A percentile compares a stretch with the other conserved stretches of the same genome.
Evolutionary conservation across 2,329 filamentous ascomycete species (phyloP).

Genomic region (Ophiocordyceps unilateralis): DNA sequence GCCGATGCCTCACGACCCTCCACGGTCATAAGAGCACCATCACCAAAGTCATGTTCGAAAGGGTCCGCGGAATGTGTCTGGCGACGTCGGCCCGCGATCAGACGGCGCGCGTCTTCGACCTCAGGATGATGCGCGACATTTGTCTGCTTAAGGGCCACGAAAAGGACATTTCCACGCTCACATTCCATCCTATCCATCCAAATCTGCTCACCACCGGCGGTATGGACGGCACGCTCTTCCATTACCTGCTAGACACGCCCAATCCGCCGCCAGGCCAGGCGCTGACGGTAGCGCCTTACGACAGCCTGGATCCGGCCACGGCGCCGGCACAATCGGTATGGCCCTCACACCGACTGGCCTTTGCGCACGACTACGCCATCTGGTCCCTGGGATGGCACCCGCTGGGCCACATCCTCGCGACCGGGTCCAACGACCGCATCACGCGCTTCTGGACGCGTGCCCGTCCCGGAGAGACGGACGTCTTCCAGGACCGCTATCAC

Average conservation of each 20-base stretch:
- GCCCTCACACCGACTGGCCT: slow-evolving; percentile 72
- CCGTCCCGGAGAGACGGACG: slow-evolving; percentile 71
- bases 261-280: slow-evolving; percentile 63
- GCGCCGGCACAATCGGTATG: slow-evolving; percentile 81
- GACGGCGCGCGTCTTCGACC: slow-evolving; percentile 81
- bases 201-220: slow-evolving; percentile 82
- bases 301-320: slow-evolving; percentile 61
- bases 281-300: slow-evolving; percentile 64
- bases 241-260: slow-evolving; percentile 91
- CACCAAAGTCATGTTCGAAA: slow-evolving; percentile 81
- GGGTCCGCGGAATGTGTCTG: slow-evolving; percentile 64
- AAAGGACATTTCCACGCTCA: slow-evolving; percentile 82
- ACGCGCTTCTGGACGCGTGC: slow-evolving; percentile 93
- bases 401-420: slow-evolving; percentile 83
- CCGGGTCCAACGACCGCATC: slow-evolving; percentile 89
- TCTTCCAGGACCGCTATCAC: slow-evolving; percentile 82
- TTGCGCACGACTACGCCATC: slow-evolving; percentile 85
- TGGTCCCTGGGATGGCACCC: slow-evolving; percentile 99
- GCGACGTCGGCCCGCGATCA: slow-evolving; percentile 89
- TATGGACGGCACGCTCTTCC: slow-evolving; percentile 74
- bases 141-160: slow-evolving; percentile 86
- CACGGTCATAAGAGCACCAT: slow-evolving; percentile 97
- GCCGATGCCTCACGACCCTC: slow-evolving; percentile 78
- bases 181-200: slow-evolving; percentile 87
- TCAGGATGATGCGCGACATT: slow-evolving; percentile 97